Conservation (phyloP, 2,329 filamentous ascomycete genomes). For the Lachnellula hyalina region DNA sequence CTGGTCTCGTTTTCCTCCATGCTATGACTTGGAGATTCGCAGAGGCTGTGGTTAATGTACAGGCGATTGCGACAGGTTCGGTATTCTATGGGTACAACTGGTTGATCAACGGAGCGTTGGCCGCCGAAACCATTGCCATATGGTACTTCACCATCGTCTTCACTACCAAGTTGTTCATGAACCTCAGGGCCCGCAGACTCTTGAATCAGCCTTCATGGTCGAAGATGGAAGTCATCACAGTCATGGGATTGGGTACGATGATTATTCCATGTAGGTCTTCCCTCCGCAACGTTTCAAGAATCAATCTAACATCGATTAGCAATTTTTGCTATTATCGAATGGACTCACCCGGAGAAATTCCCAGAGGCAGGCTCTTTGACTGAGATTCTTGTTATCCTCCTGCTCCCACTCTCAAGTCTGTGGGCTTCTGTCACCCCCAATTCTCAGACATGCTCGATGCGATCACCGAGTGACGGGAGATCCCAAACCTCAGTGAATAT, state of each 20-base stretch:
- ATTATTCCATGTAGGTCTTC: conserved; percentile 52
- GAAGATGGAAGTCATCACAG: conserved; percentile 61
- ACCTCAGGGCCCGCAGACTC: conserved; percentile 48
- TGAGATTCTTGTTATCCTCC: conserved; percentile 54
- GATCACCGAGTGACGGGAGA: background rate
- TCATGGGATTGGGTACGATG: conserved; percentile 64
- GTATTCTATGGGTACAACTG: conserved; percentile 16
- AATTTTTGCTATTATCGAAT: conserved; percentile 55
- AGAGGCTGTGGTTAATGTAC: conserved; percentile 42
- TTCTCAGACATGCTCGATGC: conserved; percentile 3
- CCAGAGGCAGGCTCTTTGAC: conserved; percentile 50
- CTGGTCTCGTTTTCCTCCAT: conserved; percentile 43
- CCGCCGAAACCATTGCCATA: conserved; percentile 50
- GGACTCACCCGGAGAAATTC: conserved; percentile 36
- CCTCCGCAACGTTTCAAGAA: background rate
- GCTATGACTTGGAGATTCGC: conserved; percentile 50
- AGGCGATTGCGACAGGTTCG: conserved; percentile 16
- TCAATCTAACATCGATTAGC: conserved; percentile 36
- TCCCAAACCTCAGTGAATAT: background rate
- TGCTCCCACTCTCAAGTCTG: conserved; percentile 60
- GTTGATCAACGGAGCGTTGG: conserved; percentile 42
- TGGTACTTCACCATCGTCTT: conserved; percentile 60
- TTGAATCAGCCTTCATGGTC: conserved; percentile 57
- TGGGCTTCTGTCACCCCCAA: conserved; percentile 47
- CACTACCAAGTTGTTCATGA: conserved; percentile 53